Conservation (phyloP, 208 protist species). For the Crithidia sp. region DNA sequence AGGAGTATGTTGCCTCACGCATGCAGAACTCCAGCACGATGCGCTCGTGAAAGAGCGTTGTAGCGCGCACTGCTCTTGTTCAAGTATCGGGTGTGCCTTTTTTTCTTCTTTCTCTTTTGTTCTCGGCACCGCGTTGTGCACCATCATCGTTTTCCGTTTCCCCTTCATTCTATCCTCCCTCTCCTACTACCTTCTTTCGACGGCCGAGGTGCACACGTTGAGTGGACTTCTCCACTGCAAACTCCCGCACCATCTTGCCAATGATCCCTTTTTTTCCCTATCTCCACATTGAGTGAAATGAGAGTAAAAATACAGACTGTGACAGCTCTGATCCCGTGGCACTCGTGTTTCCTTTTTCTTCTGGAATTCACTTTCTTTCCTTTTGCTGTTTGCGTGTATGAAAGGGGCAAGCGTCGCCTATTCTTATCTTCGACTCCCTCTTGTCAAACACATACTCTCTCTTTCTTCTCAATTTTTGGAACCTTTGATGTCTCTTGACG, state of each 20-base stretch:
- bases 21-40: slow-evolving; percentile 29
- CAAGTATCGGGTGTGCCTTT: background rate
- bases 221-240: slow-evolving; percentile 15
- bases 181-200: background rate
- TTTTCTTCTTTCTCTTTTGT: background rate
- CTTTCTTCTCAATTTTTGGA: background rate
- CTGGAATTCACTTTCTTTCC: too few species aligned
- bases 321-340: too few species aligned
- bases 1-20: slow-evolving; percentile 33
- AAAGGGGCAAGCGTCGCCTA: too few species aligned
- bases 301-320: too few species aligned
- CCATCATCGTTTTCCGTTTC: background rate
- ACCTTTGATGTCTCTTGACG: background rate
- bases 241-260: background rate
- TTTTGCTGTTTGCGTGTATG: too few species aligned
- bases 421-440: too few species aligned
- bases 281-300: too few species aligned
- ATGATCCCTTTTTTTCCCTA: background rate
- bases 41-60: background rate
- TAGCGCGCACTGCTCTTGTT: too few species aligned
- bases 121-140: background rate
- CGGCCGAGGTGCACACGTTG: background rate
- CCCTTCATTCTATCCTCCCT: background rate
- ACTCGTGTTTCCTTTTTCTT: background rate
- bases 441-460: too few species aligned